These are phyloP conservation scores for Trametes pubescens DNA, from an alignment of 1,284 basidiomycete species.

Conservation along the genomic window DNA sequence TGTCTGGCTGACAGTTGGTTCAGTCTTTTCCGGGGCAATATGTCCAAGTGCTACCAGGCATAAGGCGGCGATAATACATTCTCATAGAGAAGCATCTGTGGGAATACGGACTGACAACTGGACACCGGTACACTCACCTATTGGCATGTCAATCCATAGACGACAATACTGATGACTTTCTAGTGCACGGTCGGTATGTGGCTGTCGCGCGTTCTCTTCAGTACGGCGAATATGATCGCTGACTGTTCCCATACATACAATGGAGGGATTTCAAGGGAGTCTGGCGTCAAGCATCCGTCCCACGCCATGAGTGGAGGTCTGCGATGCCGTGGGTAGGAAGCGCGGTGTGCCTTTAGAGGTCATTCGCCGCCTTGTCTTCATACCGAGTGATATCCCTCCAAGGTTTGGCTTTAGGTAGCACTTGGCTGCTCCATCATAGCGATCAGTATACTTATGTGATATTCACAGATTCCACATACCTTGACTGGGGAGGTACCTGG, in stretches of 20 bases:
- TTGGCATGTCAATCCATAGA: conserved; percentile 1
- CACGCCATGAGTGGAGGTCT: neutral
- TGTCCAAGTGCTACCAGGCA: no score
- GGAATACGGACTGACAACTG: neutral
- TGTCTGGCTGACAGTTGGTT: no score
- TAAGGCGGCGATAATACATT: neutral
- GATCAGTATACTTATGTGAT: neutral
- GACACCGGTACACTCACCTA: neutral
- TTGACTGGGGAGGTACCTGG: conserved; percentile 55
- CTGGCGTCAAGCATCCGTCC: neutral
- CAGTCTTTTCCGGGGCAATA: no score
- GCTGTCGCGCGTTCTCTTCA: neutral
- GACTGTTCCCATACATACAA: neutral
- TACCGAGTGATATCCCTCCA: conserved; percentile 57
- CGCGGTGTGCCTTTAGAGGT: neutral
- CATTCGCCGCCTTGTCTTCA: conserved; percentile 21
- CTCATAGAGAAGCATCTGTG: neutral
- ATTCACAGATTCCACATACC: conserved; percentile 44
- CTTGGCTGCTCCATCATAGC: conserved; percentile 40
- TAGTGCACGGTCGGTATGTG: neutral
- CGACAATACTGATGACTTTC: neutral
- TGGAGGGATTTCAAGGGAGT: neutral
- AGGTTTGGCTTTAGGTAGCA: conserved; percentile 55
- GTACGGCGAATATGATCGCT: neutral
- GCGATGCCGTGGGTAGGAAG: neutral